Conservation (phyloP, 116 monocot species). For the Papilionanthe hybrid region DNA sequence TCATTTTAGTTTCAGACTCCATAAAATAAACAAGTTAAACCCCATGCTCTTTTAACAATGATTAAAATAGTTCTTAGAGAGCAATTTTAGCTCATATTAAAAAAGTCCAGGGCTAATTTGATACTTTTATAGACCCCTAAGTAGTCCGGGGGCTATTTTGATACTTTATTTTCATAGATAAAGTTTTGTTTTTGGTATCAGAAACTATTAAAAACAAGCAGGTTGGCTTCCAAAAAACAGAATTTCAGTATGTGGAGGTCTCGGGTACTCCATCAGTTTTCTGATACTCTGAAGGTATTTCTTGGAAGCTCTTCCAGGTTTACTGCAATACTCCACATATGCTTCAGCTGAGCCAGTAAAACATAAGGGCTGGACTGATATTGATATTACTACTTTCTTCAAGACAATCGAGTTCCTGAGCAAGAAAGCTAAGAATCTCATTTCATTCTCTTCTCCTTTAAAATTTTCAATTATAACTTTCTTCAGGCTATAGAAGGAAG, state of each 20-base stretch:
- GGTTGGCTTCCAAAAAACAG: conserved; percentile 2
- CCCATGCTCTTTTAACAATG: too few relatives aligned
- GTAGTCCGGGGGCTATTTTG: too few relatives aligned
- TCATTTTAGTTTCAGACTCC: too few relatives aligned
- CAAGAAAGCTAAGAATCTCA: background rate
- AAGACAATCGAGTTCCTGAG: background rate
- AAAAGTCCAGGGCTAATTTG: too few relatives aligned
- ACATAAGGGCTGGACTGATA: background rate
- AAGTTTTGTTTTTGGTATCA: background rate
- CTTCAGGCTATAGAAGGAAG: background rate
- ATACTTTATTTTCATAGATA: background rate
- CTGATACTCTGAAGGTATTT: background rate
- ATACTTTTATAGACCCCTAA: too few relatives aligned
- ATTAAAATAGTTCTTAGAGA: too few relatives aligned
- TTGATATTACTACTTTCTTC: background rate
- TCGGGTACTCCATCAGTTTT: background rate
- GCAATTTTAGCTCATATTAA: too few relatives aligned
- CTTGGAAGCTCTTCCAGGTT: background rate
- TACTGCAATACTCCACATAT: conserved; percentile 4
- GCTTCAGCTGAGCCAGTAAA: conserved; percentile 3
- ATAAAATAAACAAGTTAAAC: too few relatives aligned
- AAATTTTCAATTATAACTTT: background rate
- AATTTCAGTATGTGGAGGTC: conserved; percentile 8
- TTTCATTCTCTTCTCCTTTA: conserved; percentile 7
- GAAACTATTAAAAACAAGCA: background rate